Conservation (phyloP, 805 yeast genomes). For the Pichia scutulata region DNA sequence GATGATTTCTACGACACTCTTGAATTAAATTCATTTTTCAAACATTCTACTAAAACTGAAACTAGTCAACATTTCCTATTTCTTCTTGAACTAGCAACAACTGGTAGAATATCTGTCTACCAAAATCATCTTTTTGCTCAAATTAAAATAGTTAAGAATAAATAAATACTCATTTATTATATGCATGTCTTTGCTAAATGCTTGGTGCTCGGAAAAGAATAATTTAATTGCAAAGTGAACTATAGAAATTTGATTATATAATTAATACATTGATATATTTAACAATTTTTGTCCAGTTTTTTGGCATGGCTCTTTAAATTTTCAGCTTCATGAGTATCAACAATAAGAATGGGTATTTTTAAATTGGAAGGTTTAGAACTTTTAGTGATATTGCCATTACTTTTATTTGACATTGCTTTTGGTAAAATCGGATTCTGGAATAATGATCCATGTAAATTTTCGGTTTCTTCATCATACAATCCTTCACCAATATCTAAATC, state of each 20-base stretch:
- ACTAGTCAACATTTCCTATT: neutral
- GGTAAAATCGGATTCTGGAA: neutral
- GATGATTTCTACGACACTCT: neutral
- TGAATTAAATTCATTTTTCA: neutral
- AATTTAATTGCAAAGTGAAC: neutral
- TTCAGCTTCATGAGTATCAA: slow-evolving; percentile 25
- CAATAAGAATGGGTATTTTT: slow-evolving; percentile 22
- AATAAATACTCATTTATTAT: neutral
- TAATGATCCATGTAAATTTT: slow-evolving; percentile 1
- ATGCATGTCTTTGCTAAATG: neutral
- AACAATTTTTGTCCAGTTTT: neutral
- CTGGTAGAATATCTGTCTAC: neutral
- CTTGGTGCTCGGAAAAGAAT: neutral
- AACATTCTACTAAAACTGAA: neutral
- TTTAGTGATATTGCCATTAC: neutral
- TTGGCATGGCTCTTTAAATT: slow-evolving; percentile 14
- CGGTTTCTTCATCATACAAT: slow-evolving; percentile 1
- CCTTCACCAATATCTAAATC: slow-evolving; percentile 9
- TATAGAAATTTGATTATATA: neutral
- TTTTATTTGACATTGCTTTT: neutral
- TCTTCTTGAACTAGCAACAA: neutral
- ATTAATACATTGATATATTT: neutral
- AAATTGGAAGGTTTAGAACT: neutral
- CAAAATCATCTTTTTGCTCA: neutral
- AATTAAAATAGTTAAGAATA: neutral